phyloP scores from a whole-genome alignment of 306 rosid species.

The Lupinus albus region DNA sequence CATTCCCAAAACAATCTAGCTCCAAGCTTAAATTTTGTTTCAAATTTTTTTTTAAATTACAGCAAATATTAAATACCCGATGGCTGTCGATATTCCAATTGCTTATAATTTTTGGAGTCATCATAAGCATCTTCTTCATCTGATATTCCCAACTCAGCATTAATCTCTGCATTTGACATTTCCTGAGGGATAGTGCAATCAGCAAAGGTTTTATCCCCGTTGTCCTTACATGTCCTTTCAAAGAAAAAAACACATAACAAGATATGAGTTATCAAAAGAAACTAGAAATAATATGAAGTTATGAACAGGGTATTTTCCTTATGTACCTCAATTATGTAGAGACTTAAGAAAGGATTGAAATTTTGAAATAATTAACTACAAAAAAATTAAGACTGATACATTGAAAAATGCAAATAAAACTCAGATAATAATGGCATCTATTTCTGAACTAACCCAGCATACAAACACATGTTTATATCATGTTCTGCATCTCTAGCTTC shows the following conservation, averaged over 20 bases:
- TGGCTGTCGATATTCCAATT: constrained; percentile 61
- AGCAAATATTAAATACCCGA: constrained; percentile 51
- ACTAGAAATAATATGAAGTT: constrained; percentile 3
- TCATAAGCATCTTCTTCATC: constrained; percentile 86
- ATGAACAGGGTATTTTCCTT: not conserved
- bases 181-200: constrained; percentile 88
- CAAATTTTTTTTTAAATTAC: not conserved
- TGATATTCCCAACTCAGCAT: constrained; percentile 89
- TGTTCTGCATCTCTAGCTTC: constrained; percentile 28
- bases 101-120: constrained; percentile 58
- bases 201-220: constrained; percentile 66
- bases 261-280: constrained; percentile 34
- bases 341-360: not conserved
- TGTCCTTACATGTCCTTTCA: constrained; percentile 89
- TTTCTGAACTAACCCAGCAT: constrained; percentile 28
- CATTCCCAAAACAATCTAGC: constrained; percentile 24
- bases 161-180: constrained; percentile 94
- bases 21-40: constrained; percentile 11
- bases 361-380: constrained; percentile 16
- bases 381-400: constrained; percentile 10
- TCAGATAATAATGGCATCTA: constrained; percentile 6
- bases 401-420: constrained; percentile 12
- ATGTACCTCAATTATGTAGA: constrained; percentile 21
- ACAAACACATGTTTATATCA: constrained; percentile 33
- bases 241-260: constrained; percentile 38